Base-by-base conservation (phyloP, 805 yeast species). In the Pichia gijzeniarum region DNA sequence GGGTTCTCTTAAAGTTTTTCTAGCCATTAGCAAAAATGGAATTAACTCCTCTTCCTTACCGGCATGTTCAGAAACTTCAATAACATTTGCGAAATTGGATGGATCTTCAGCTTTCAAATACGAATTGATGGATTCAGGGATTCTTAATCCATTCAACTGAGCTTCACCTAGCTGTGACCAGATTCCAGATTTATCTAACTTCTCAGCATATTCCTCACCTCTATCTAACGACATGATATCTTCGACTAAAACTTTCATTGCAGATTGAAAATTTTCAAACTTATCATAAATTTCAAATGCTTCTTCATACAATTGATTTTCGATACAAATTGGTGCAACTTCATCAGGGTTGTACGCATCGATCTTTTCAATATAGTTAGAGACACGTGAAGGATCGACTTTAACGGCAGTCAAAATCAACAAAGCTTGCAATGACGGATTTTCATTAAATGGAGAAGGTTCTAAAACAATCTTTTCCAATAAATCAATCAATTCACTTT, bases 81-180 rank as follows among this genome's bases (percentile, higher is more conserved):
- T 91, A 38, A 91, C 96, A 57, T 85, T 88, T 47, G 80, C 87
- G 61, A 73, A 93, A 71, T 93, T 88, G 43, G 85, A 77, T 48
- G 98, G 93, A 64, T 91, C 95, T 58, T 84, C 80, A 35, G 98
- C 96, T 58, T 80, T 85, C 58, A 90, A 85, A 63, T 93, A 93
- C 7, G 98, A 89, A 45, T 80, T 82, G 59, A 93, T 85, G 28
- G 98, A 88, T 58, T 91, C 98, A 41, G 88, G 82, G 49, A 93
- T 79, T 57, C 98, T 80, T 60, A 90, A 74, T 42, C 97, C 99
- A 58, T 88, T 87, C 60, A 93, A 76, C 70, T 93, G 98, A 47
- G 99, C 97, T 63, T 82, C 79, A 76, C 97, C 99, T 47, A 93
- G 76, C 65, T 88, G 95, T 58, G 86, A 83, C 98, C 98, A 93